phyloP scores from a whole-genome alignment of 805 yeast genomes.

The Saccharomyces paradoxus region DNA sequence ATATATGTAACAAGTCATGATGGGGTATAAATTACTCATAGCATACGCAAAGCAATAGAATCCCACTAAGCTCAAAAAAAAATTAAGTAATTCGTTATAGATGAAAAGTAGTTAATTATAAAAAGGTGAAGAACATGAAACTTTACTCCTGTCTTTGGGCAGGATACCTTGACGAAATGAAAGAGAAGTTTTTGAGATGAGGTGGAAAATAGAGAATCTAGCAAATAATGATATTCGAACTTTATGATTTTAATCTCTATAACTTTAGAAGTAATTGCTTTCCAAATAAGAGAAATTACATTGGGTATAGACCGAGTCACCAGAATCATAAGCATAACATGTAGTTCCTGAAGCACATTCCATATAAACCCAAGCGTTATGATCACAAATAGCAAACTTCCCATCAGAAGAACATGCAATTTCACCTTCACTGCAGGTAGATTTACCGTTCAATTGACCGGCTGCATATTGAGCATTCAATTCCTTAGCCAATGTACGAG shows the following conservation, averaged over 20 bases:
- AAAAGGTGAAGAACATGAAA: neutral
- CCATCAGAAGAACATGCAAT: conserved; percentile 46
- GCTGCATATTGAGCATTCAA: conserved; percentile 37
- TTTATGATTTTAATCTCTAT: neutral
- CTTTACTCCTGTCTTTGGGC: neutral
- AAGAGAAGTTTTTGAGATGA: neutral
- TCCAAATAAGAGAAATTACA: conserved; percentile 39
- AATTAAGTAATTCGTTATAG: neutral
- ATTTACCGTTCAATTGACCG: conserved; percentile 38
- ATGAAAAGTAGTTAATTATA: neutral
- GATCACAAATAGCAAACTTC: conserved; percentile 46
- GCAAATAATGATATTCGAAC: neutral
- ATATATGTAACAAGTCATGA: neutral
- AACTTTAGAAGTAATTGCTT: conserved; percentile 25
- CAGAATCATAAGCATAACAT: conserved; percentile 45
- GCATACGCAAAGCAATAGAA: neutral
- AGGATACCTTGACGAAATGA: neutral
- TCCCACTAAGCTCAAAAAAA: neutral
- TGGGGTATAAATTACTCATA: neutral
- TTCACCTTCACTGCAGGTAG: conserved; percentile 42
- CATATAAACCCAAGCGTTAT: conserved; percentile 48
- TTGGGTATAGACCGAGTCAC: conserved; percentile 38
- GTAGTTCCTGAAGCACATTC: conserved; percentile 57
- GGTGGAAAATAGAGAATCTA: neutral
- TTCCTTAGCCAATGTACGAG: conserved; percentile 36